These are phyloP conservation scores for Leccinum fuscescens DNA, from an alignment of 1,284 basidiomycete genomes.

Conservation along the genomic window DNA sequence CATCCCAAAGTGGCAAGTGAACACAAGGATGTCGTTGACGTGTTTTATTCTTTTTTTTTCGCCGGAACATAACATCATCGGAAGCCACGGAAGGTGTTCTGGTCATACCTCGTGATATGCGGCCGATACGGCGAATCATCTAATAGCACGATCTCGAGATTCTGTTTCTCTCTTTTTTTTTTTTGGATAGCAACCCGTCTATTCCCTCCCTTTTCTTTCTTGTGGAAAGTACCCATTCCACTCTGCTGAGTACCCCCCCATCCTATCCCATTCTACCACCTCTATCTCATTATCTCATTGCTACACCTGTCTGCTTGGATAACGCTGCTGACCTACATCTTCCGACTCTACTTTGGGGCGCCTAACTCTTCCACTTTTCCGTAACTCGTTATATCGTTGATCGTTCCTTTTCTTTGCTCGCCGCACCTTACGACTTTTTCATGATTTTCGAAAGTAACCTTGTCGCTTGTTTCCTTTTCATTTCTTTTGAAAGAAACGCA, in stretches of 20 bases:
- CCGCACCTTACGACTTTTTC: conserved; percentile 17
- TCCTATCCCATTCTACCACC: neutral
- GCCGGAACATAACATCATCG: neutral
- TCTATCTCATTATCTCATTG: conserved; percentile 6
- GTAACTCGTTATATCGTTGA: neutral
- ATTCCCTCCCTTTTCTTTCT: conserved; percentile 3
- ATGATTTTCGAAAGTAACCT: conserved; percentile 16
- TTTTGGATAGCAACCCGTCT: conserved; percentile 17
- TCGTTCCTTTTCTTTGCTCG: neutral
- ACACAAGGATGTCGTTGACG: neutral
- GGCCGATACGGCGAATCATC: neutral
- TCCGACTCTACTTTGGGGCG: neutral
- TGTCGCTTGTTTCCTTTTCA: neutral
- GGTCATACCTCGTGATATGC: neutral
- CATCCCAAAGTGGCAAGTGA: conserved; percentile 32
- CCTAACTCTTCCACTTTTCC: neutral
- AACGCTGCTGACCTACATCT: conserved; percentile 7
- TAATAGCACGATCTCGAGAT: neutral
- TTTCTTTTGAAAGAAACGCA: neutral
- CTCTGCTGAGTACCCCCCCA: conserved; percentile 1
- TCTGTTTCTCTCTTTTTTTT: neutral
- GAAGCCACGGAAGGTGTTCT: neutral
- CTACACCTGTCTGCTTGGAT: conserved; percentile 10
- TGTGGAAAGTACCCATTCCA: conserved; percentile 18
- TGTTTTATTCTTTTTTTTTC: neutral